Base-by-base conservation (phyloP, 768 basidiomycete genomes). In the Rhodosporidiobolus odoratus region DNA sequence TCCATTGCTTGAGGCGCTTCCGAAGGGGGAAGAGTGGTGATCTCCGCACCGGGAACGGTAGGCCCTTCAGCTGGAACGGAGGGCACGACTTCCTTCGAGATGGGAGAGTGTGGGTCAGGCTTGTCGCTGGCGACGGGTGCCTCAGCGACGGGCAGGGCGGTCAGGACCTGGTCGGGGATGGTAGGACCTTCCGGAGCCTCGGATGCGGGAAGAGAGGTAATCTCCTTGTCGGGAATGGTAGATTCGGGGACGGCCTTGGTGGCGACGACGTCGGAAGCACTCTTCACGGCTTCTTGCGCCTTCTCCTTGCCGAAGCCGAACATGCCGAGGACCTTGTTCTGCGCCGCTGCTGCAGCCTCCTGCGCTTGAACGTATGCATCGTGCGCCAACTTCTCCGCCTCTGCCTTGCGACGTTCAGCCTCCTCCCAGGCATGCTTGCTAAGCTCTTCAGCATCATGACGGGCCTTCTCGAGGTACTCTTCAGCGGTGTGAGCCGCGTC, bases 401-500 rank as follows among this genome's bases (percentile, higher is more conserved):
- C 54, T 16, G 25, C 30, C 52, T 25, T 27, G 21, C 52, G 52
- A 41, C 41, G 62, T 32, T 35, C 27, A 27, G 30, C 23, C 41
- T 56, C 53, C 23, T 13, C 53, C 2, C 8, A 8, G 2, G 53
- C 62, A 13, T 56, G 41, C 40, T 64, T 7, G 21, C 25, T 19
- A 54, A 35, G 41, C 32, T 35, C 40, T 43, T 56, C 53, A 23
- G 53, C 63, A 30, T 45, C 53, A 25, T 64, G 63, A 4, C 15
- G 41, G 13, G 54, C 58, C 48, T 43, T 41, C 43, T 65, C 59
- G 30, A 76, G 57, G 56, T 64, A 71, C 27, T 45, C 48, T 6
- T 62, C 60, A 0, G 75, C 69, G 37, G 50, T 53, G 43, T 62
- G 15, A 2, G 71, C 75, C 34, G 72, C 53, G 53, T 45, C 41